These are phyloP conservation scores for Zygosaccharomyces pseudobailii DNA, from an alignment of 1,139 yeast species.

Conservation along the genomic window DNA sequence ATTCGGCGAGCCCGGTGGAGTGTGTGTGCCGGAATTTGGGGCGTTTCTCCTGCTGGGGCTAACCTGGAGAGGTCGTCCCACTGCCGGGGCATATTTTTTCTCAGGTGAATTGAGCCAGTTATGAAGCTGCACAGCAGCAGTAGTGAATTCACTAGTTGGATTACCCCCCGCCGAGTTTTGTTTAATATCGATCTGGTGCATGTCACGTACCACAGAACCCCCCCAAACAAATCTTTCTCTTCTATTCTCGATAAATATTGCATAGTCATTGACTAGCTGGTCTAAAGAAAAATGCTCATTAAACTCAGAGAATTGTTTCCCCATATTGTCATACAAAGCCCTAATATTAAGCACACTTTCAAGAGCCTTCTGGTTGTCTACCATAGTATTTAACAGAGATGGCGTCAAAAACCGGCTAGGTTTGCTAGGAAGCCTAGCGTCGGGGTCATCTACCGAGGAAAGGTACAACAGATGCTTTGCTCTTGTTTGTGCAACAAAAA, in stretches of 20 bases:
- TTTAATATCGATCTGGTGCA: slow-evolving; percentile 16
- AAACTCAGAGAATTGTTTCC: slow-evolving; percentile 13
- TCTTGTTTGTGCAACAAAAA: slow-evolving; percentile 85
- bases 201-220: slow-evolving; percentile 21
- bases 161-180: slow-evolving; percentile 9
- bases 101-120: slow-evolving; percentile 7
- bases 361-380: slow-evolving; percentile 28
- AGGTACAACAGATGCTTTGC: slow-evolving; percentile 53
- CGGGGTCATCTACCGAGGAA: slow-evolving; percentile 27
- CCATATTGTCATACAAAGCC: slow-evolving; percentile 21
- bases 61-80: neutral
- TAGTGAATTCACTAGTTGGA: slow-evolving; percentile 19
- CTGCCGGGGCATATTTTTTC: neutral
- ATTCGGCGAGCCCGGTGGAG: slow-evolving; percentile 12
- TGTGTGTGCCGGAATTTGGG: slow-evolving; percentile 5
- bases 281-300: slow-evolving; percentile 21
- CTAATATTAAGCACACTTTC: slow-evolving; percentile 19
- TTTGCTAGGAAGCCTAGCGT: slow-evolving; percentile 21
- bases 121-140: slow-evolving; percentile 28
- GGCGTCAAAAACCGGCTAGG: slow-evolving; percentile 32
- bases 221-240: slow-evolving; percentile 32
- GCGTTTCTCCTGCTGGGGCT: slow-evolving; percentile 5
- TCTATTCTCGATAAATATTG: slow-evolving; percentile 24
- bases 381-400: slow-evolving; percentile 27
- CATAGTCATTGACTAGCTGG: slow-evolving; percentile 29